Evolutionary conservation across 805 yeast genomes (phyloP).

Genomic region (Metschnikowia lachancei): DNA sequence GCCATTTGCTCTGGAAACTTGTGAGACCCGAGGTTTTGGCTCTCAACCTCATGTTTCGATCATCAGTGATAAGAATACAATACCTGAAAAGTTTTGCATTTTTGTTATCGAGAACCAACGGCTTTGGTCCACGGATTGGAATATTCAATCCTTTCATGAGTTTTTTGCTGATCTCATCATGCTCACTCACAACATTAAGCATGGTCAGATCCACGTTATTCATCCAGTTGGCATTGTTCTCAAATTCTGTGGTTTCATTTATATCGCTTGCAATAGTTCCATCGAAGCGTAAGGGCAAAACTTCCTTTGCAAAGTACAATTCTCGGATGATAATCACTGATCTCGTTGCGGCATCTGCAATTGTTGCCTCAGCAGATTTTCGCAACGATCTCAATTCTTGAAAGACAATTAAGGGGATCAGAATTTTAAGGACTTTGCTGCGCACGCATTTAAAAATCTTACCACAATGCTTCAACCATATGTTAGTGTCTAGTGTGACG

Average conservation of each 20-base stretch:
- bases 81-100: conserved; percentile 48
- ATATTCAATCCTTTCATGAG: conserved; percentile 38
- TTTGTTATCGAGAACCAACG: conserved; percentile 29
- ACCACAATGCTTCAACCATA: conserved; percentile 81
- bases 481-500: conserved; percentile 70
- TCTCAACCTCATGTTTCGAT: conserved; percentile 65
- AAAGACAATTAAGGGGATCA: conserved; percentile 72
- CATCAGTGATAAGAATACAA: conserved; percentile 69
- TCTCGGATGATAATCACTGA: conserved; percentile 74
- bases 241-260: conserved; percentile 72
- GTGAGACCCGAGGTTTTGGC: conserved; percentile 57
- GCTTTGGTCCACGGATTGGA: conserved; percentile 12
- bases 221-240: conserved; percentile 70
- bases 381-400: conserved; percentile 73
- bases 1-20: conserved; percentile 59
- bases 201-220: conserved; percentile 69
- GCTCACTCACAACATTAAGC: conserved; percentile 46
- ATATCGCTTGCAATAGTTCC: conserved; percentile 66
- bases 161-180: conserved; percentile 40
- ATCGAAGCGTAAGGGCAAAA: conserved; percentile 63
- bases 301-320: conserved; percentile 52
- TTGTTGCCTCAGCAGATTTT: conserved; percentile 66
- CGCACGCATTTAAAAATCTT: conserved; percentile 66
- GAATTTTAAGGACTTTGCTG: conserved; percentile 54
- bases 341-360: conserved; percentile 77